Evolutionary conservation across 1,139 yeast species (phyloP).

Genomic region (Scheffersomyces illinoinensis): DNA sequence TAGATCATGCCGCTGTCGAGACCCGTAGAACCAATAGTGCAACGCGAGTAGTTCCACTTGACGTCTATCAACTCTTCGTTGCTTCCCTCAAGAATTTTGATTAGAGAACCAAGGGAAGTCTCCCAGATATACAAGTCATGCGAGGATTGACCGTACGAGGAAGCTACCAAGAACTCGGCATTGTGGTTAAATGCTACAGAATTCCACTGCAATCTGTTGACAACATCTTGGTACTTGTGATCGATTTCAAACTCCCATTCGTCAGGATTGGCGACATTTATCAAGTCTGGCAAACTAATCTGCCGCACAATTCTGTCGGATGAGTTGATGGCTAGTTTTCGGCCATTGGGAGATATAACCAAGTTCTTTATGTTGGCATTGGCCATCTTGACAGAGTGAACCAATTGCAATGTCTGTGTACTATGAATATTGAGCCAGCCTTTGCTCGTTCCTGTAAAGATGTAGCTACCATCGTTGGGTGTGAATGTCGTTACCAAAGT

Average conservation of each 20-base stretch:
- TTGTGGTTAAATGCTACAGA: conserved; percentile 72
- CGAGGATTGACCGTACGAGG: conserved; percentile 81
- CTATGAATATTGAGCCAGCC: conserved; percentile 68
- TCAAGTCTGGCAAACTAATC: conserved; percentile 53
- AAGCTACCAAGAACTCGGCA: conserved; percentile 84
- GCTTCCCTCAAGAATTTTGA: conserved; percentile 91
- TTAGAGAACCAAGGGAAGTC: conserved; percentile 80
- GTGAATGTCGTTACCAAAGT: conserved; percentile 38
- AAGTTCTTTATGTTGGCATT: conserved; percentile 74
- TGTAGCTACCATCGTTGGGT: conserved; percentile 47
- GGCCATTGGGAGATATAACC: conserved; percentile 63
- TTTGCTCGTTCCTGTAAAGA: conserved; percentile 76
- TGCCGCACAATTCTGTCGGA: conserved; percentile 85
- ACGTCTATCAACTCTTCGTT: conserved; percentile 82
- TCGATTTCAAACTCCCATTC: conserved; percentile 66
- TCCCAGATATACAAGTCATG: conserved; percentile 96
- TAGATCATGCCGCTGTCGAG: conserved; percentile 82
- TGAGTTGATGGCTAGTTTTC: conserved; percentile 73
- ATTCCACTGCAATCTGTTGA: conserved; percentile 88
- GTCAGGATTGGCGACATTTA: conserved; percentile 23
- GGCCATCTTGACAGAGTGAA: conserved; percentile 58
- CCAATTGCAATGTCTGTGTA: conserved; percentile 26
- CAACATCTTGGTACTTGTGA: conserved; percentile 88
- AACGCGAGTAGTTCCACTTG: conserved; percentile 78
- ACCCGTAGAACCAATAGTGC: conserved; percentile 85